A percentile compares a stretch with the other conserved stretches of the same genome.
phyloP scores from a whole-genome alignment of 129 eudicot species.

The Oenanthe sinensis region DNA sequence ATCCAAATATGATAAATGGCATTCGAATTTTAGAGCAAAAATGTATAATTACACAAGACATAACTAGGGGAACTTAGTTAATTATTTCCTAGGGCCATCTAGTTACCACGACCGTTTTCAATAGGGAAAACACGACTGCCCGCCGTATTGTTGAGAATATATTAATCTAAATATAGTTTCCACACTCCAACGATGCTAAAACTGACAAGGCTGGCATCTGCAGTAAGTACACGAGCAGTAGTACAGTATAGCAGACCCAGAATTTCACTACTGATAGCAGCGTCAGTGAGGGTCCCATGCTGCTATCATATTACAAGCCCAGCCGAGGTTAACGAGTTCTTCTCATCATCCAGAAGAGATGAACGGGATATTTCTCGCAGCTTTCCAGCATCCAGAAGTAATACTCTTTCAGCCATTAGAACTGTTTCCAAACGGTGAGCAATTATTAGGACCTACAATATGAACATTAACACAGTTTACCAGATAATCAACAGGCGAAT shows the following conservation, averaged over 20 bases:
- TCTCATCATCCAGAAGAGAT: constrained; percentile 36
- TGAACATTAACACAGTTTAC: constrained; percentile 11
- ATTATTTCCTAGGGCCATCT: neutral
- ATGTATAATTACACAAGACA: neutral
- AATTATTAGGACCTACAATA: constrained; percentile 71
- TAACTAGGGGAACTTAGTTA: neutral
- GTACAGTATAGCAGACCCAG: neutral
- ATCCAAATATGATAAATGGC: neutral
- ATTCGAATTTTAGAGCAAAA: neutral
- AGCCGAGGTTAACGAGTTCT: constrained; percentile 34
- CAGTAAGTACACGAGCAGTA: neutral
- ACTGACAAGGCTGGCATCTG: neutral
- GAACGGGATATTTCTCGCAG: constrained; percentile 65
- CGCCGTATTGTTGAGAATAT: too few species aligned
- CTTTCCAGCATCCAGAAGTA: constrained; percentile 53
- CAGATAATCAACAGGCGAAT: neutral
- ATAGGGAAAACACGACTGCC: too few species aligned
- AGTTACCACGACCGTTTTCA: too few species aligned
- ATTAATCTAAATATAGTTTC: neutral
- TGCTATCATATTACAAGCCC: constrained; percentile 32
- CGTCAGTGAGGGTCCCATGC: neutral
- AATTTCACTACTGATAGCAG: neutral
- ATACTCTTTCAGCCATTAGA: constrained; percentile 73
- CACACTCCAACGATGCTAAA: neutral
- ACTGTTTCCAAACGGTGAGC: constrained; percentile 96